Percentiles rank a stretch among this genome's conserved stretches.
phyloP scores from a whole-genome alignment of 164 flowering plant species.

The Magnolia sinica region DNA sequence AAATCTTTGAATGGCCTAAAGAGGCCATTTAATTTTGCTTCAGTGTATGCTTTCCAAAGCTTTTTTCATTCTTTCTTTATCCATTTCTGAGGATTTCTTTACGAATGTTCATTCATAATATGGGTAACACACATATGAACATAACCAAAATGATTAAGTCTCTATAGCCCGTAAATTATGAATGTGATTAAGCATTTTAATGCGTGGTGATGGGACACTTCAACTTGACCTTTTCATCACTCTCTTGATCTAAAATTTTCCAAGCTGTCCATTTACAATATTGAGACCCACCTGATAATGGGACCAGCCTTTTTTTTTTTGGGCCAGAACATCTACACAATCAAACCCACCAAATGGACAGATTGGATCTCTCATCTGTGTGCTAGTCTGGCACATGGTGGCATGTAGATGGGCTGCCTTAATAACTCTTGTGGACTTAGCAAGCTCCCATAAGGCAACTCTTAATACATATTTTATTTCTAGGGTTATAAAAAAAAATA shows the following conservation, averaged over 20 bases:
- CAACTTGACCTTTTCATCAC: not conserved
- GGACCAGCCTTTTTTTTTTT: not conserved
- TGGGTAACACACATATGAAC: not conserved
- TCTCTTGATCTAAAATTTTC: not conserved
- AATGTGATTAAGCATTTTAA: not conserved
- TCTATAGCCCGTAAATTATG: not conserved
- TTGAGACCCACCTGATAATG: not conserved
- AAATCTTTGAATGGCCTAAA: not conserved
- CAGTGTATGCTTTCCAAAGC: not conserved
- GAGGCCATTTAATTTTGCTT: not conserved
- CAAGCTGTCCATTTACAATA: not conserved
- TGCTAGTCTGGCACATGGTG: not conserved
- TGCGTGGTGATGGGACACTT: not conserved
- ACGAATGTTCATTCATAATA: not conserved
- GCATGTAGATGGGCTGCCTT: not conserved
- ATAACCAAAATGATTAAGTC: not conserved
- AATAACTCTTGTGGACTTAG: not conserved
- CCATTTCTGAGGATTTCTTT: not conserved
- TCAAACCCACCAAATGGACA: not conserved
- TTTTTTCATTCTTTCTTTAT: not conserved
- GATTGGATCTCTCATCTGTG: not conserved
- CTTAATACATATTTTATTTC: too few species aligned
- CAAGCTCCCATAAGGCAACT: not conserved
- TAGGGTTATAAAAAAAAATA: not conserved
- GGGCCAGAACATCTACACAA: not conserved